Evolutionary conservation across 2,329 filamentous ascomycete genomes (phyloP).

Genomic region (Diplodia seriata): DNA sequence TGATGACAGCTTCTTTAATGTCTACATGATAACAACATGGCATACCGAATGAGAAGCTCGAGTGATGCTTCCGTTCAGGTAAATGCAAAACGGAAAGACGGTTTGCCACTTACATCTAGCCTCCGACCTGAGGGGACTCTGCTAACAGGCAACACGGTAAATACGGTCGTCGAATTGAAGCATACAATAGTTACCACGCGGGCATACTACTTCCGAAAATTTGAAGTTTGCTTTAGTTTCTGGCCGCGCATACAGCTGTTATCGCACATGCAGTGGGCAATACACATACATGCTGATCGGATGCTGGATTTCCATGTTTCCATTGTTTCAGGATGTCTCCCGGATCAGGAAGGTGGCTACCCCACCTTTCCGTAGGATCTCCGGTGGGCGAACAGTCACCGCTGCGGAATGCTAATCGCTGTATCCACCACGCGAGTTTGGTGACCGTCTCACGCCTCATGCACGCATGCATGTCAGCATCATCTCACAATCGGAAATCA

Average conservation of each 20-base stretch:
- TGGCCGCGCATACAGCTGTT: too few relatives aligned
- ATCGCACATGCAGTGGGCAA: background rate
- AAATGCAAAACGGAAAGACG: too few relatives aligned
- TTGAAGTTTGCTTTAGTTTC: too few relatives aligned
- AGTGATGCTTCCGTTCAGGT: too few relatives aligned
- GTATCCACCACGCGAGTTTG: background rate
- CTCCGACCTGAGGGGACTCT: too few relatives aligned
- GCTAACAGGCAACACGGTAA: background rate
- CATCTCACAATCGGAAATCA: background rate
- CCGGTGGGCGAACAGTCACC: background rate
- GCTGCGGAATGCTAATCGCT: background rate
- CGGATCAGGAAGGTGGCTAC: background rate
- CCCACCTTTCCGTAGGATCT: background rate
- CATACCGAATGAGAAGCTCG: too few relatives aligned
- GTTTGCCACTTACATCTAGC: too few relatives aligned
- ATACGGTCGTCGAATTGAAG: too few relatives aligned
- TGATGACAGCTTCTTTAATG: too few relatives aligned
- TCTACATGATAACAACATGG: too few relatives aligned
- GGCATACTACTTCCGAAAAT: too few relatives aligned
- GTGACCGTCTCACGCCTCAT: background rate
- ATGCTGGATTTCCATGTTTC: background rate
- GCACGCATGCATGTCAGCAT: background rate
- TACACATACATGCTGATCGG: background rate
- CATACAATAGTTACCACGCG: too few relatives aligned
- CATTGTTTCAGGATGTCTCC: background rate